Evolutionary conservation across 2,329 filamentous ascomycete genomes (phyloP).

Genomic region (Diaporthe citriasiana): DNA sequence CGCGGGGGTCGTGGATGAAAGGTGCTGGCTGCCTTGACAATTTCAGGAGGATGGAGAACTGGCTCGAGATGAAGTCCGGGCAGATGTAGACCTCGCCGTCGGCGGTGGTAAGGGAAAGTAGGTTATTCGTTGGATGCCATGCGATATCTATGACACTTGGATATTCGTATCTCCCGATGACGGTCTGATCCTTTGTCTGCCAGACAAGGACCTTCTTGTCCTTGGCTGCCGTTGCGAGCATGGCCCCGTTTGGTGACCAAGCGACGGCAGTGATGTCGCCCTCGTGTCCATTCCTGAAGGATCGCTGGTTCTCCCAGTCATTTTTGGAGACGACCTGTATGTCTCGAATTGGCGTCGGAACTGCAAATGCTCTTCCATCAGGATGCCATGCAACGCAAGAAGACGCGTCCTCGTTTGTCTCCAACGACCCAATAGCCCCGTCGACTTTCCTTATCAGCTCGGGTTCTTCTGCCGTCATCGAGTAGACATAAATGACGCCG

Average conservation of each 20-base stretch:
- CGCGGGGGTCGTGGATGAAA: conserved; percentile 84
- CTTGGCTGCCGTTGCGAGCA: conserved; percentile 80
- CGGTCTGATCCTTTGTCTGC: conserved; percentile 89
- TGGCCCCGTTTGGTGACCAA: conserved; percentile 95
- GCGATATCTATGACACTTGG: conserved; percentile 86
- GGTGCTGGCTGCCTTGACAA: conserved; percentile 80
- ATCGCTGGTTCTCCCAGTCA: conserved; percentile 89
- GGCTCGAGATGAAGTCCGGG: conserved; percentile 74
- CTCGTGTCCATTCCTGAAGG: conserved; percentile 84
- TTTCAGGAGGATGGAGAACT: conserved; percentile 69
- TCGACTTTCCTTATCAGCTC: conserved; percentile 85
- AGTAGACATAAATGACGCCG: conserved; percentile 92
- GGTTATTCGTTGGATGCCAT: conserved; percentile 93
- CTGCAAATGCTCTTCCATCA: conserved; percentile 90
- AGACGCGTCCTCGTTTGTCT: conserved; percentile 82
- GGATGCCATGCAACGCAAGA: conserved; percentile 91
- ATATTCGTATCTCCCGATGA: conserved; percentile 84
- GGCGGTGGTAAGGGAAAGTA: conserved; percentile 90
- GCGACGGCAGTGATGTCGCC: conserved; percentile 88
- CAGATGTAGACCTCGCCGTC: conserved; percentile 96
- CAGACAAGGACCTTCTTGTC: conserved; percentile 83
- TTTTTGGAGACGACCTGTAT: conserved; percentile 89
- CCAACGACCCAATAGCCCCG: conserved; percentile 84
- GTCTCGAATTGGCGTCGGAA: conserved; percentile 84
- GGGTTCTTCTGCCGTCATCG: conserved; percentile 81